phyloP scores from a whole-genome alignment of 768 basidiomycete species.

The Panus rudis region DNA sequence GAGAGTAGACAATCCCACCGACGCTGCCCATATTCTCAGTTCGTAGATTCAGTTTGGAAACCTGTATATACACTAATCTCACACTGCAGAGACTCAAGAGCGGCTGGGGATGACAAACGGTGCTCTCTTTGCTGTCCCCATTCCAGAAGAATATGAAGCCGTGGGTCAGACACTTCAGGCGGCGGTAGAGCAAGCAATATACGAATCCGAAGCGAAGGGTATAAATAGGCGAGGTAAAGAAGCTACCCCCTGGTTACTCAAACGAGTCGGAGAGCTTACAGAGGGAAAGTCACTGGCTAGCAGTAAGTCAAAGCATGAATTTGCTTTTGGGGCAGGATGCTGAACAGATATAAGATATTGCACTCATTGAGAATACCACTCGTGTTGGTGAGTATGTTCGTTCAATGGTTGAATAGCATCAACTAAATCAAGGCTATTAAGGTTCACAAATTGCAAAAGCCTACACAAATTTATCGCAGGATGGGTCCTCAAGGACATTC shows the following conservation, averaged over 20 bases:
- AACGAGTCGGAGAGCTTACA: constrained; percentile 76
- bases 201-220: constrained; percentile 77
- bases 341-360: constrained; percentile 54
- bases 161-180: constrained; percentile 64
- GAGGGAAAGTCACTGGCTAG: constrained; percentile 64
- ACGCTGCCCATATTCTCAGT: constrained; percentile 76
- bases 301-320: constrained; percentile 38
- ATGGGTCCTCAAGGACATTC: too few relatives aligned
- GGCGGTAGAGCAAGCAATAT: constrained; percentile 77
- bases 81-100: constrained; percentile 52
- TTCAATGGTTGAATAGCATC: not conserved
- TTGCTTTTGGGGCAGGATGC: not conserved
- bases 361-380: constrained; percentile 85
- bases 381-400: constrained; percentile 54
- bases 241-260: constrained; percentile 90
- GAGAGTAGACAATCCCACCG: constrained; percentile 51
- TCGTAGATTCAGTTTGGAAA: constrained; percentile 19
- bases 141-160: constrained; percentile 68
- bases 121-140: constrained; percentile 81
- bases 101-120: constrained; percentile 72
- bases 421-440: constrained; percentile 20
- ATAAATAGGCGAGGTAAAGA: constrained; percentile 79
- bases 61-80: not conserved
- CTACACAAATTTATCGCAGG: constrained; percentile 46
- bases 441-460: constrained; percentile 76